Base-by-base conservation (phyloP, 129 eudicot species). In the Pulicaria dysenterica region DNA sequence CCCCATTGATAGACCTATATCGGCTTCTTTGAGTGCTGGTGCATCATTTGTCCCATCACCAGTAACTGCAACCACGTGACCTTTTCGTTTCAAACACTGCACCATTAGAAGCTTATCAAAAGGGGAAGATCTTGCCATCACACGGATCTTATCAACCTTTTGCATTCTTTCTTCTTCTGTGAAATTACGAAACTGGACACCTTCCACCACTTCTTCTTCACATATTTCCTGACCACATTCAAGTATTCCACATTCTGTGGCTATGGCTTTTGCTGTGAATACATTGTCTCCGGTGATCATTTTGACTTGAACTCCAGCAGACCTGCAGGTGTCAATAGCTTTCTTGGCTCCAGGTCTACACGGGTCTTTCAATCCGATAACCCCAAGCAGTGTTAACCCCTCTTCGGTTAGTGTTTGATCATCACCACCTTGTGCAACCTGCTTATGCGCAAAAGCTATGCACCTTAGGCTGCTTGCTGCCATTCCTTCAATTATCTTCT, bases 21-120 rank as follows among this genome's bases (percentile, higher is more conserved):
- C 96, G 0, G 98, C 98, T 86, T 92, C 98, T 80, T 85, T 92
- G 0, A 92, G 72, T 5, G 98, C 98, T 0, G 96, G 96, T 8
- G 96, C 96, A 53, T 92, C 98, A 43, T 92, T 92, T n/a, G 96
- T 92, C 10, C 98, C 96, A 7, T 92, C 98, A 0, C 98, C 98
- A 0, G 96, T 92, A 16, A 92, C 96, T 0, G 94, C 98, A 13
- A 92, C 98, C 40, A 92, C 98, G 1, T 89, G 94, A 11, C 98
- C 98, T 62, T 85, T 85, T 31, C 86, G 82, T 76, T 87, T 92
- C 41, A 92, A 56, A 74, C 96, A 92, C 62, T 84, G 86, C 9
- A 92, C 98, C 94, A 92, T 86, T 57, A 92, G 63, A 38, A 89
- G 96, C 82, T 92, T 92, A 79, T 92, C 97, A 7, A 86, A 69